Base-by-base conservation (phyloP, 129 eudicot species). In the Escallonia rubra region DNA sequence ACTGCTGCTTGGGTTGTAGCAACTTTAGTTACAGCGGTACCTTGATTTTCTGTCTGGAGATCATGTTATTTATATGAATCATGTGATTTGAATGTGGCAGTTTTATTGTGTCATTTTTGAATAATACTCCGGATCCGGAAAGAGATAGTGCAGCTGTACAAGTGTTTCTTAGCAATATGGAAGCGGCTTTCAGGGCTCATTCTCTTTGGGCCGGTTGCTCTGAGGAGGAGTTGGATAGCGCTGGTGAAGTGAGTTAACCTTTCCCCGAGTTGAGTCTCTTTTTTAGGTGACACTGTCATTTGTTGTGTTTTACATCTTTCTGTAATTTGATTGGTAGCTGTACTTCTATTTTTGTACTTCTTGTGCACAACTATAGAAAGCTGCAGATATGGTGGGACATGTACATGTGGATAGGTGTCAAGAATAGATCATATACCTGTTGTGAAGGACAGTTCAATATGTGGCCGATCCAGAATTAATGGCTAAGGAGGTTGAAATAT, bases 151-250 rank as follows among this genome's bases (percentile, higher is more conserved):
- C 95, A 13, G 82, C 98, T 6, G 95, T 93, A 15, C 98, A 93
- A 76, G 69, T 80, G 47, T 93, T 89, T 65, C 86, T 93, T 43
- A 53, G 68, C 69, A 89, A 86, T 45, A 93, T 89, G 98, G 98
- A 93, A 82, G 78, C 87, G 10, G 86, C 96, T 67, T 93, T 93
- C 66, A 70, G 95, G 71, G 90, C 96, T 47, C 98, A 93, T 73
- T 71, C 96, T 2, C 96, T 93, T 63, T 93, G 98, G 98, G 85
- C 90, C 4, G 91, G 85, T 47, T 79, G 88, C 23, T 93, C 95
- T 0, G 95, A 93, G 74, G 96, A 89, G 73, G 98, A 93, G 72
- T 72, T 93, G 70, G 98, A 93, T 49, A 93, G 96, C 55, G 98
- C 98, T 12, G 96, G 92, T 68, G 96, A 93, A 87, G 93, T 86